Base-by-base conservation (phyloP, 2,329 filamentous ascomycete genomes). In the Aspergillus oerlinghausenensis region DNA sequence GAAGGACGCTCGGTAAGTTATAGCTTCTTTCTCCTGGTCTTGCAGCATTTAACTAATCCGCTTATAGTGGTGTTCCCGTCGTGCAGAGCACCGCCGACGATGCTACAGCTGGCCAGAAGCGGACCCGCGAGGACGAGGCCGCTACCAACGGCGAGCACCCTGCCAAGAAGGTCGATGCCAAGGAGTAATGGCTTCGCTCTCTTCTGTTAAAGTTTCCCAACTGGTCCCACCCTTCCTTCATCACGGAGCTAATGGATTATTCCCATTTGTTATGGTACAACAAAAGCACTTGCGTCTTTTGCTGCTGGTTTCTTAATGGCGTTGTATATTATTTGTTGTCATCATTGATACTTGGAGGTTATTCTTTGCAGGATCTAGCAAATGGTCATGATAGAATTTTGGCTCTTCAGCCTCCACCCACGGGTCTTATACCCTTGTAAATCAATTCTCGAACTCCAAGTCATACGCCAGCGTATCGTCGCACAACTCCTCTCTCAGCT, bases 91-190 rank as follows among this genome's bases (percentile, higher is more conserved):
- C 72, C 60, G 59, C 66, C 60, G 63, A 66, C 55, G 58, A 62
- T 55, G 49, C 65, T 50, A 58, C 62, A 47, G 28, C 59, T 47
- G 71, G 73, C 49, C 74, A 79, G 67, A 81, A 81, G 73, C 77
- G 79, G 49, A 63, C 70, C 38, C 75, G 75, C 23, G 78, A 80
- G 49, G 78, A 78, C 26, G 69, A 72, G 45, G 51, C 56, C 17
- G 55, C 50, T 35, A 62, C 60, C 49, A 72, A 68, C 32, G 71
- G 68, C 17, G 73, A 75, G 38, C 73, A 70, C 56, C 73, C 76
- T 21, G 65, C 74, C 25, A 81, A 82, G 71, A 82, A 81, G 67
- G 72, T 77, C 42, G 79, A 80, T 64, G 63, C 68, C 52, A 78
- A 78, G 69, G 72, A 75, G 62, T 75, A 70, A 69, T 56, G 45